A percentile compares a stretch with the other conserved stretches of the same genome.
phyloP scores from a whole-genome alignment of 2,329 filamentous ascomycete genomes.

The Aspergillus fumigatus region DNA sequence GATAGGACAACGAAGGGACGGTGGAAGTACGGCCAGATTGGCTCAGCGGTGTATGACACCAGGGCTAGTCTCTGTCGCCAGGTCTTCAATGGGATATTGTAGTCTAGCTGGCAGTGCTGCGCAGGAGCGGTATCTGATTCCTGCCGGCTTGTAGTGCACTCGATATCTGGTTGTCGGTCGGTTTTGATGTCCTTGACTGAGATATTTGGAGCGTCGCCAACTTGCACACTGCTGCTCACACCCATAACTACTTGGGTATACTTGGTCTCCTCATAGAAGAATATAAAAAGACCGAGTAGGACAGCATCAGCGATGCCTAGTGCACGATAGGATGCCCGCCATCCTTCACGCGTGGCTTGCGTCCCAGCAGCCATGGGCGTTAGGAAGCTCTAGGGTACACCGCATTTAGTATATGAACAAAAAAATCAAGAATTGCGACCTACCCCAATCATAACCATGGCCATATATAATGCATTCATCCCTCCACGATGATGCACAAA shows the following conservation, averaged over 20 bases:
- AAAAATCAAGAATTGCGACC: conserved; percentile 19
- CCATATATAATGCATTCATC: conserved; percentile 50
- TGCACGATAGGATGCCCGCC: conserved; percentile 34
- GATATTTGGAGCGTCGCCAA: not conserved
- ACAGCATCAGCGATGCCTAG: conserved; percentile 29
- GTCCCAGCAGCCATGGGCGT: conserved; percentile 32
- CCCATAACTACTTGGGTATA: conserved; percentile 19
- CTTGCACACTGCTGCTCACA: not conserved
- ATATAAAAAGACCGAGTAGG: conserved; percentile 27
- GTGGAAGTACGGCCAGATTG: conserved; percentile 29
- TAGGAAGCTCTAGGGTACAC: conserved; percentile 22
- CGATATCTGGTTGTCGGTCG: conserved; percentile 6
- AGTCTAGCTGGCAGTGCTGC: conserved; percentile 21
- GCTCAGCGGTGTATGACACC: conserved; percentile 19
- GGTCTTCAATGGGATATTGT: conserved; percentile 21
- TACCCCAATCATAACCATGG: conserved; percentile 34
- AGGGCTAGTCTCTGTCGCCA: conserved; percentile 25
- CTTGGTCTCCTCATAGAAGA: conserved; percentile 38
- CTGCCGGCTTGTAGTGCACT: not conserved
- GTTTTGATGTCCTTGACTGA: not conserved
- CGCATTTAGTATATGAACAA: too few relatives aligned
- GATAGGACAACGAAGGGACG: conserved; percentile 29
- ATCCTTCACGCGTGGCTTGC: conserved; percentile 31
- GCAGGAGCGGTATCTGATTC: conserved; percentile 5
- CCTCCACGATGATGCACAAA: conserved; percentile 48